Base-by-base conservation (phyloP, 805 yeast species). In the Ogataea zsoltii region DNA sequence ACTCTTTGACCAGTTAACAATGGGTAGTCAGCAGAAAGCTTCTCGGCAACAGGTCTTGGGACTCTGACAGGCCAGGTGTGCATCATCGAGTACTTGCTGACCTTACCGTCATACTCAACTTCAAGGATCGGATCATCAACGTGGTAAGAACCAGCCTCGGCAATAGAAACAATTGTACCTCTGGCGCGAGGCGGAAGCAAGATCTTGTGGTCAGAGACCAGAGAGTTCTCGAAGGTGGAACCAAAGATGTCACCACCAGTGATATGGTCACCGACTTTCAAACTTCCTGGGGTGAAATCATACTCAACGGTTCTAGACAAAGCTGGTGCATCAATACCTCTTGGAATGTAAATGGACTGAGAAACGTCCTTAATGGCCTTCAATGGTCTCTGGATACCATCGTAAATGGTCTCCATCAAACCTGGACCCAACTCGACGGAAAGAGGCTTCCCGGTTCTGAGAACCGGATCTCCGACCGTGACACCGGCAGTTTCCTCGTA, bases 31-130 rank as follows among this genome's bases (percentile, higher is more conserved):
- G 99, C 98, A 50, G 96, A 74, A 53, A 89, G 72, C 67, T 92
- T 90, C 70, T 90, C 95, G 41, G 97, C 86, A 38, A 92, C 98
- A 14, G 99, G 99, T 74, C 99, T 85, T 60, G 99, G 98, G 36
- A 91, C 96, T 78, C 99, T 90, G 52, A 94, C 99, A 30, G 99
- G 99, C 99, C 99, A 94, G 23, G 97, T 84, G 72, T 94, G 99
- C 85, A 82, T 89, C 97, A 94, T 90, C 35, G 95, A 77, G 75
- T 88, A 92, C 41, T 79, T 75, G 56, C 77, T 78, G 57, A 79
- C 86, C 63, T 81, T 78, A 57, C 97, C 98, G 51, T 90, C 92
- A 61, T 91, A 94, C 71, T 94, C 99, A 49, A 94, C 88, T 73
- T 94, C 99, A 58, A 94, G 72, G 44, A 94, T 74, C 41, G 89